phyloP scores from a whole-genome alignment of 768 basidiomycete species.

The Kwoniella europaea region DNA sequence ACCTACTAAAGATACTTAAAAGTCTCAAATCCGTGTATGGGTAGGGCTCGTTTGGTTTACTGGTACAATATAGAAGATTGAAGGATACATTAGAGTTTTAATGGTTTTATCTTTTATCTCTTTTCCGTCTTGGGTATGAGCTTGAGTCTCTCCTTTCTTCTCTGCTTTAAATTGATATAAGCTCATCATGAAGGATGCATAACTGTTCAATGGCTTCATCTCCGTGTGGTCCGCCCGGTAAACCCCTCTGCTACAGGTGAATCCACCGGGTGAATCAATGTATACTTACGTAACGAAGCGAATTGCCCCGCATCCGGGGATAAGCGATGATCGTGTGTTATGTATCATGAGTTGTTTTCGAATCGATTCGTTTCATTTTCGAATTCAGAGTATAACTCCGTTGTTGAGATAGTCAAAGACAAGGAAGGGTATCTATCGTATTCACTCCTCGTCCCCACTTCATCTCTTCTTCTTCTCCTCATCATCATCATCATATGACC shows the following conservation, averaged over 20 bases:
- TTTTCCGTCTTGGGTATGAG: not conserved
- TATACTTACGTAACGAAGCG: not conserved
- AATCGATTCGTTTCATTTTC: slow-evolving; percentile 5
- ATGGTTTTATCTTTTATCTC: not conserved
- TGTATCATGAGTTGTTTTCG: slow-evolving; percentile 7
- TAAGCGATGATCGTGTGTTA: not conserved
- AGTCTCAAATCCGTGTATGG: not conserved
- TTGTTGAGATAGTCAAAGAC: not conserved
- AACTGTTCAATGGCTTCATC: too few species aligned
- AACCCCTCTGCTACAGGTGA: not conserved
- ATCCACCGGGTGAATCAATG: not conserved
- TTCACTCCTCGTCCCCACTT: not conserved
- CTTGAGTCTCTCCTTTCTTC: too few species aligned
- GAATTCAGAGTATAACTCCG: not conserved
- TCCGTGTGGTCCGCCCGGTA: not conserved
- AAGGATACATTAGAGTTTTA: not conserved
- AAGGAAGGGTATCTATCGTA: not conserved
- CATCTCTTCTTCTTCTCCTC: not conserved
- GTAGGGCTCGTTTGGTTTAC: not conserved
- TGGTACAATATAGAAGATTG: not conserved
- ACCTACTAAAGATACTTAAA: slow-evolving; percentile 15
- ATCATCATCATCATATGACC: not conserved
- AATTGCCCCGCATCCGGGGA: slow-evolving; percentile 5
- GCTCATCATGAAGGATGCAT: too few species aligned
- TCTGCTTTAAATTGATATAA: too few species aligned